Conservation (phyloP, 768 basidiomycete genomes). For the Cyathus striatus region DNA sequence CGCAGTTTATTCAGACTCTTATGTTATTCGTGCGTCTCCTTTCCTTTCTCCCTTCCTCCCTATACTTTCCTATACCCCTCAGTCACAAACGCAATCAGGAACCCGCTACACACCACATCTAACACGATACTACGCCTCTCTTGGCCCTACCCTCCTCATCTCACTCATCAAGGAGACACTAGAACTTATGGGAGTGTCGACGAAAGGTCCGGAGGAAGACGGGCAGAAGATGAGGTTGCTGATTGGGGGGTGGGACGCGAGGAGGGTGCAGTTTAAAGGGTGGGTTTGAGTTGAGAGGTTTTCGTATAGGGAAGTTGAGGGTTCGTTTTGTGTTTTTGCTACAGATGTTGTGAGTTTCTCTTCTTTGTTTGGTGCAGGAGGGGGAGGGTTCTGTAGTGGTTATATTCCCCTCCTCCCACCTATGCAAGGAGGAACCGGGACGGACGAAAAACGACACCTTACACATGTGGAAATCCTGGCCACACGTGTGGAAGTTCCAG, state of each 20-base stretch:
- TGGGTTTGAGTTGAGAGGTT: conserved; percentile 72
- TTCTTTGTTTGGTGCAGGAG: too few relatives aligned
- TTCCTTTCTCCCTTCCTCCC: too few relatives aligned
- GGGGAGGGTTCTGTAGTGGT: too few relatives aligned
- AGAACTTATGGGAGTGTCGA: conserved; percentile 37
- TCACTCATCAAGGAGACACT: conserved; percentile 50
- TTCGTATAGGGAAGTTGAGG: conserved; percentile 36
- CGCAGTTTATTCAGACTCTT: conserved; percentile 77
- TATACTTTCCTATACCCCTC: too few relatives aligned
- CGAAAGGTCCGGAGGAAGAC: conserved; percentile 32
- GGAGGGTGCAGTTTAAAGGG: conserved; percentile 66
- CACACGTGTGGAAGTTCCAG: too few relatives aligned
- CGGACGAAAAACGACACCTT: too few relatives aligned
- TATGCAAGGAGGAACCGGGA: too few relatives aligned
- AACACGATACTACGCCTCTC: conserved; percentile 74
- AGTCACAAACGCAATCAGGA: conserved; percentile 84
- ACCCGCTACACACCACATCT: conserved; percentile 67
- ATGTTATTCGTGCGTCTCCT: conserved; percentile 70
- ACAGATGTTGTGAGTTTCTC: conserved; percentile 54
- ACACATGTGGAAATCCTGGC: too few relatives aligned
- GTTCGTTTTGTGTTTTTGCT: conserved; percentile 68
- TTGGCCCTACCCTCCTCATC: neutral
- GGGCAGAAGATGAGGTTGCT: conserved; percentile 35
- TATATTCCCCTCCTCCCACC: too few relatives aligned
- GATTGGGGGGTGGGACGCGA: conserved; percentile 64